These are phyloP conservation scores for Galerina sulciceps DNA, from an alignment of 768 basidiomycete genomes.

Conservation along the genomic window DNA sequence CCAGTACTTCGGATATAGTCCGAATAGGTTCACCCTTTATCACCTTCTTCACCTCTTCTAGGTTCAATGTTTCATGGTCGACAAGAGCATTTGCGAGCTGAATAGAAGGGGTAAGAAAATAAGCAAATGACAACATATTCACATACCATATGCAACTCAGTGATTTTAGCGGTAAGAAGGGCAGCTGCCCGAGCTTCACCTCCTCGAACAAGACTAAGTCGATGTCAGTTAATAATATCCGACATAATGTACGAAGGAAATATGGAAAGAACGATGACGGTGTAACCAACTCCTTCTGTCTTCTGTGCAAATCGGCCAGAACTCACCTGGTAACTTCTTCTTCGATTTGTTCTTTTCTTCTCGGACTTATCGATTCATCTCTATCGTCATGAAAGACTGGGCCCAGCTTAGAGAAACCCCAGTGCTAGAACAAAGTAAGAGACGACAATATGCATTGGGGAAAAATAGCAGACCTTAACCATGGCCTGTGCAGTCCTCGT, in stretches of 20 bases:
- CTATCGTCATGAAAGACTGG: slow-evolving; percentile 83
- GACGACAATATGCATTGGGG: slow-evolving; percentile 5
- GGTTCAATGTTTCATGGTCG: slow-evolving; percentile 91
- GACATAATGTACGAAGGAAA: slow-evolving; percentile 7
- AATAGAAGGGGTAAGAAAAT: slow-evolving; percentile 3
- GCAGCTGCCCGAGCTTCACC: slow-evolving; percentile 69
- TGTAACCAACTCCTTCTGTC: background rate
- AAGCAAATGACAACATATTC: slow-evolving; percentile 15
- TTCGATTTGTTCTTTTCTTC: slow-evolving; percentile 85
- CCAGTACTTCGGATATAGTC: slow-evolving; percentile 65
- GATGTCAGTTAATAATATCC: slow-evolving; percentile 16
- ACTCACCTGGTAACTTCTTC: slow-evolving; percentile 82
- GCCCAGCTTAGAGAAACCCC: slow-evolving; percentile 84
- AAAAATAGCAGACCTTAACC: slow-evolving; percentile 73
- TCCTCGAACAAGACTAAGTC: slow-evolving; percentile 59
- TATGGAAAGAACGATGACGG: background rate
- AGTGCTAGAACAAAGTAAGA: slow-evolving; percentile 48
- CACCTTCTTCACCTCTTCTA: slow-evolving; percentile 85
- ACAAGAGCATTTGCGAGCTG: slow-evolving; percentile 91
- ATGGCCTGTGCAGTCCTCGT: slow-evolving; percentile 81
- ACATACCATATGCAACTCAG: slow-evolving; percentile 76
- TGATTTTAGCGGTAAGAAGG: slow-evolving; percentile 67
- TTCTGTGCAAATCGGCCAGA: slow-evolving; percentile 8
- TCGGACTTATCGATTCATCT: slow-evolving; percentile 70
- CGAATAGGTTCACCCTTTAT: slow-evolving; percentile 84